These are phyloP conservation scores for Austropuccinia psidii DNA, from an alignment of 1,284 basidiomycete genomes.

Conservation along the genomic window DNA sequence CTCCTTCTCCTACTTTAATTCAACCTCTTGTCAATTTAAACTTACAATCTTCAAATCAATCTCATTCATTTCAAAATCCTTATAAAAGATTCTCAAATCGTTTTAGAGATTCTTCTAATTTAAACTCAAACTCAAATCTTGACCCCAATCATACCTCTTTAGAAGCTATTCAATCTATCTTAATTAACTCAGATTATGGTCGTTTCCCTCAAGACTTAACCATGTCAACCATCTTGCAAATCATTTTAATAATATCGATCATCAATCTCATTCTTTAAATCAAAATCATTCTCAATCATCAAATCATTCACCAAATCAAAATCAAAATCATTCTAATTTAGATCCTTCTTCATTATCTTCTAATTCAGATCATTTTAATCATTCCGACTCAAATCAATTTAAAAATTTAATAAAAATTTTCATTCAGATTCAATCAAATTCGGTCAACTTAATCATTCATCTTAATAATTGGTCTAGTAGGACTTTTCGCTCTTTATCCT, in stretches of 20 bases:
- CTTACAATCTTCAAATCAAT: neutral
- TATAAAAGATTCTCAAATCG: neutral
- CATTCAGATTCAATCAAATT: too few relatives aligned
- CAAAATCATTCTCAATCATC: neutral
- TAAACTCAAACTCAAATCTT: slow-evolving; percentile 17
- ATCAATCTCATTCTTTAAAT: neutral
- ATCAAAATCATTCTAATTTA: too few relatives aligned
- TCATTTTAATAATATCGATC: neutral
- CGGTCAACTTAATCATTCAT: neutral
- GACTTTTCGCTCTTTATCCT: slow-evolving; percentile 39
- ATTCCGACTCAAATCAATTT: neutral
- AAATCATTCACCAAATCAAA: neutral
- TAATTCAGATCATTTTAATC: neutral
- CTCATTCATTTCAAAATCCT: too few relatives aligned
- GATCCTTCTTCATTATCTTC: neutral
- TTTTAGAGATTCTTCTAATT: slow-evolving; percentile 3
- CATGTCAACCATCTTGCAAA: neutral
- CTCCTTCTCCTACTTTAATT: neutral
- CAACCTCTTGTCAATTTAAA: neutral
- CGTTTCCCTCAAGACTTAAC: slow-evolving; percentile 23
- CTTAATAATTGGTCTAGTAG: slow-evolving; percentile 46
- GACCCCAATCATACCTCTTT: slow-evolving; percentile 19
- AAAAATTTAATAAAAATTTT: neutral
- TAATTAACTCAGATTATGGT: slow-evolving; percentile 27
- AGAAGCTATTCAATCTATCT: slow-evolving; percentile 15